Percentiles rank a stretch among this genome's conserved stretches.
Evolutionary conservation across 495 filamentous ascomycete species (phyloP).

Genomic region (Durotheca rogersii): DNA sequence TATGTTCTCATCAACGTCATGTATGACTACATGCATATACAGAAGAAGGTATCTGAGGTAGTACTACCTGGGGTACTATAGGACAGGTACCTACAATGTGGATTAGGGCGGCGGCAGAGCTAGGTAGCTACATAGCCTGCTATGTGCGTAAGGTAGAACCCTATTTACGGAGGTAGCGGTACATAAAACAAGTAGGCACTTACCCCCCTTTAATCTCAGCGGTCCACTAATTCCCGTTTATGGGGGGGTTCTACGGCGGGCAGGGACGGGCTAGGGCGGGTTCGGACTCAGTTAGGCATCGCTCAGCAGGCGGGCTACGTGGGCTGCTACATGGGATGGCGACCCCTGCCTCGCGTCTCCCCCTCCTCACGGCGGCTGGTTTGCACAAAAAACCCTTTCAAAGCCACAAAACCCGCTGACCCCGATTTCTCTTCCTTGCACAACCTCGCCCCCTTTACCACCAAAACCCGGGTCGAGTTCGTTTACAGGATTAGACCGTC

Average conservation of each 20-base stretch:
- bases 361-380: slow-evolving; percentile 7
- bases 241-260: neutral
- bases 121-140: neutral
- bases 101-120: neutral
- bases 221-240: neutral
- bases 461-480: slow-evolving; percentile 36
- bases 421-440: slow-evolving; percentile 36
- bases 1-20: too few species aligned
- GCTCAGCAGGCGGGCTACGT: neutral
- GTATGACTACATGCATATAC: too few species aligned
- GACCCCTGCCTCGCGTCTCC: slow-evolving; percentile 12
- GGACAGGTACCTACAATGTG: neutral
- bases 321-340: too few species aligned
- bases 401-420: slow-evolving; percentile 28
- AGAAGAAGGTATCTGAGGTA: neutral
- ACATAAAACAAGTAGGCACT: too few species aligned
- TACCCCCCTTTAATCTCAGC: slow-evolving; percentile 24
- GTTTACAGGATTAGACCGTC: slow-evolving; percentile 40
- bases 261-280: neutral
- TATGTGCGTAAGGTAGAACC: too few species aligned
- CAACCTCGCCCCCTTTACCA: slow-evolving; percentile 38
- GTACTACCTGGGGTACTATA: neutral
- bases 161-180: too few species aligned
- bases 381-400: slow-evolving; percentile 20
- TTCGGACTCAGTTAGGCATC: neutral